Conservation (phyloP, 768 basidiomycete genomes). For the Boletus pseudo-olivaceus region DNA sequence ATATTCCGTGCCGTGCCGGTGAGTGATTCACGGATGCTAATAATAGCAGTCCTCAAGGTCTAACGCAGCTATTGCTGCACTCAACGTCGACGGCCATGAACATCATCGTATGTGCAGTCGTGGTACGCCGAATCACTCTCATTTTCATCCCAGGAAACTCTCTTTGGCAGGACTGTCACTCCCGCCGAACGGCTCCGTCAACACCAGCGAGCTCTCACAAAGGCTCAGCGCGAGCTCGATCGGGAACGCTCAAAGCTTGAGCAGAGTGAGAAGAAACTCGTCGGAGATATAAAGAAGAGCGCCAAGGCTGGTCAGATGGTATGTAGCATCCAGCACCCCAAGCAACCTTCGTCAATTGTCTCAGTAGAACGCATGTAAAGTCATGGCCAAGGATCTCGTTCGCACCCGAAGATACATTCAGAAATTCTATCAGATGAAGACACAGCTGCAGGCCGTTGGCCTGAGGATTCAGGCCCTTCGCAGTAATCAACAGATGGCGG, state of each 20-base stretch:
- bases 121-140: constrained; percentile 5
- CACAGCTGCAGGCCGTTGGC: constrained; percentile 94
- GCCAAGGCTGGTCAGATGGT: constrained; percentile 96
- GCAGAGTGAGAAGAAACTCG: constrained; percentile 94
- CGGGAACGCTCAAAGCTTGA: constrained; percentile 93
- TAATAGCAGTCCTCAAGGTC: background rate
- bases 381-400: constrained; percentile 98
- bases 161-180: constrained; percentile 92
- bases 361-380: constrained; percentile 91
- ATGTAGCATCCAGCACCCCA: constrained; percentile 15
- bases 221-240: constrained; percentile 97
- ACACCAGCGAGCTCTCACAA: constrained; percentile 92
- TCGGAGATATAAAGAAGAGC: constrained; percentile 93
- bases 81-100: constrained; percentile 53
- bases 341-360: constrained; percentile 17
- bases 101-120: constrained; percentile 52
- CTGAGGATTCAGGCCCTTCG: constrained; percentile 93
- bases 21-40: background rate
- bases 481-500: constrained; percentile 99
- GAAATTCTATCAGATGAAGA: constrained; percentile 99
- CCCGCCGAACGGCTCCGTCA: constrained; percentile 96
- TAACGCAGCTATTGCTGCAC: constrained; percentile 11
- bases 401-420: constrained; percentile 93
- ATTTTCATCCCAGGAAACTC: constrained; percentile 67
- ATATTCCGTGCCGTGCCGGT: constrained; percentile 1